Evolutionary conservation across 2,329 filamentous ascomycete species (phyloP), one percentile per base, ranked within the genome.

Genomic region (Trichoderma pleuroti): DNA sequence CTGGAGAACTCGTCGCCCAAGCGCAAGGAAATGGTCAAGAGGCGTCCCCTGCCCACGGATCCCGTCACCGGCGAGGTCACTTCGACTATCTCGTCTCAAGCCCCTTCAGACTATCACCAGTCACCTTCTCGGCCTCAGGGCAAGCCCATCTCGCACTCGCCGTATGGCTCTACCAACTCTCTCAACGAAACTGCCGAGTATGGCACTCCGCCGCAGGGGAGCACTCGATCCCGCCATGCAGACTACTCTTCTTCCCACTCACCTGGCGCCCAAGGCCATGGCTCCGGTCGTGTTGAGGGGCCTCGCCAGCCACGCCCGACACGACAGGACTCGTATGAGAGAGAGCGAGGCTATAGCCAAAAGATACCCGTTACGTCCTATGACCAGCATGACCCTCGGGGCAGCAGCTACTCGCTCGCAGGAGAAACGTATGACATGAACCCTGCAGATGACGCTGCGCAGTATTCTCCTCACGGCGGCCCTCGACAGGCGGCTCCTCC

Each of bases 21-120:
- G 83, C 71, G 87, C 74, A 84, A 86, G 74, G 86, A 88, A 30
- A 86, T 89, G 59, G 88, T 97, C 59, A 97, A 95, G 83, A 88
- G 95, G 74, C 88, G 95, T 39, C 95, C 95, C 24, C 82, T 98
- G 49, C 94, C 95, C 0, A 90, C 89, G 1, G 93, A 96, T 78
- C 93, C 93, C 16, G 87, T 92, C 72, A 86, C 87, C 66, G 82
- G 87, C 73, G 85, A 88, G 74, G 78, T 84, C 57, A 82, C 86
- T 7, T 70, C 72, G 24, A 77, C n/a, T n/a, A n/a, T n/a, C n/a
- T n/a, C n/a, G n/a, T n/a, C n/a, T n/a, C n/a, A n/a, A n/a, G n/a
- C n/a, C 70, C 76, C 34, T 74, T 78, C 64, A 76, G 81, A 57
- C 78, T 80, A 86, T 54, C 82, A 83, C 12, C 84, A 84, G 70